Evolutionary conservation across 2,329 filamentous ascomycete species (phyloP).

Genomic region (Rutstroemia sp.): DNA sequence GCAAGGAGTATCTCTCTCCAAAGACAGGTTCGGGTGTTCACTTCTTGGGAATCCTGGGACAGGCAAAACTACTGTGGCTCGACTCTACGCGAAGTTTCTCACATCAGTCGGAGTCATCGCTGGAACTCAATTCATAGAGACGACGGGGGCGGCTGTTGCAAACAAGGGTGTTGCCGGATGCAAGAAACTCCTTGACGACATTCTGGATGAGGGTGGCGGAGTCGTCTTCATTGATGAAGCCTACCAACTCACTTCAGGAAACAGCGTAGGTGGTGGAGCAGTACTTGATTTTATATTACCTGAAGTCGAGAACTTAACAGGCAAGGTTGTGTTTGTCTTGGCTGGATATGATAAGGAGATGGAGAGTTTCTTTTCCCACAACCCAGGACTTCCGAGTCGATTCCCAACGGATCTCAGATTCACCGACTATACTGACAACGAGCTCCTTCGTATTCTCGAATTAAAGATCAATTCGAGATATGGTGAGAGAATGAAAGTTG

Average conservation of each 20-base stretch:
- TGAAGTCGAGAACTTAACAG: slow-evolving; percentile 64
- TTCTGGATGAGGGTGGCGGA: slow-evolving; percentile 59
- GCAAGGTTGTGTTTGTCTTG: slow-evolving; percentile 64
- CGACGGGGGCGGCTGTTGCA: slow-evolving; percentile 58
- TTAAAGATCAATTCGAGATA: slow-evolving; percentile 48
- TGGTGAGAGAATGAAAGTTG: slow-evolving; percentile 45
- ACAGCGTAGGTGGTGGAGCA: slow-evolving; percentile 47
- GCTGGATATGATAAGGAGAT: slow-evolving; percentile 69
- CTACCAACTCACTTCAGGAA: slow-evolving; percentile 60
- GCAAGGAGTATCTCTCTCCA: slow-evolving; percentile 46
- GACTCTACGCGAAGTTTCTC: slow-evolving; percentile 61
- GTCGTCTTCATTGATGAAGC: slow-evolving; percentile 74
- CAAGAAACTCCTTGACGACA: slow-evolving; percentile 46
- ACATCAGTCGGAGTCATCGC: slow-evolving; percentile 53
- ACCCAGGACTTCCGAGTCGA: slow-evolving; percentile 61
- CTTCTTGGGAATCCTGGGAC: slow-evolving; percentile 71
- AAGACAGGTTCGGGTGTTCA: slow-evolving; percentile 54
- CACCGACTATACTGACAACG: slow-evolving; percentile 58
- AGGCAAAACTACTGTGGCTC: slow-evolving; percentile 65
- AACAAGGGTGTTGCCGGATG: slow-evolving; percentile 51
- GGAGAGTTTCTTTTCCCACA: slow-evolving; percentile 70
- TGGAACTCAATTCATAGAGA: slow-evolving; percentile 55
- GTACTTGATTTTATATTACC: slow-evolving; percentile 66
- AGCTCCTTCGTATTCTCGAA: slow-evolving; percentile 55
- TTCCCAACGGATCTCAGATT: slow-evolving; percentile 62